Evolutionary conservation across 2,329 filamentous ascomycete species (phyloP), one percentile per base, ranked within the genome.

Genomic region (Dactylella cylindrospora): DNA sequence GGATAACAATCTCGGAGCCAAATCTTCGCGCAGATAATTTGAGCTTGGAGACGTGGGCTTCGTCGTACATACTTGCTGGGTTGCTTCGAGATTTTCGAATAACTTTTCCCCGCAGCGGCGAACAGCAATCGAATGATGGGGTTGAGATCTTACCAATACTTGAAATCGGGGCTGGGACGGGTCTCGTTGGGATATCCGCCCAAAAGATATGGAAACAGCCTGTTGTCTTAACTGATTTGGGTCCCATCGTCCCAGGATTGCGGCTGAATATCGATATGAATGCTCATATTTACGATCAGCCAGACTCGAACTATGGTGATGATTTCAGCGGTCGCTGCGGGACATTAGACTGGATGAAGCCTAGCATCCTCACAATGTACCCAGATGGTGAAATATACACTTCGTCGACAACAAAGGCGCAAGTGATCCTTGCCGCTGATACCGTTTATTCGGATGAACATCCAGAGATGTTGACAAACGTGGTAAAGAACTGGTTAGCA

Each of bases 391-490:
- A 22, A 17, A 35, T 50, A 15, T 38, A 59, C 12, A 49, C 62
- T 12, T 62, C 64, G 3, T 64, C 50, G 7, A 53, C 62, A 7
- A 55, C 54, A 23, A 72, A 71, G 59, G 70, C 73, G 17, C 68
- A 68, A 22, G 66, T 75, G 12, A 71, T 76, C 23, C 65, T 76
- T 1, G 74, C 74, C 1, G 74, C 74, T 4, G 74, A 76, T 52
- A 74, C 72, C 1, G 68, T 75, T 9, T 76, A 76, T 65, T 70
- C 68, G 5, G 72, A 74, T 22, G 72, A 74, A 13, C 74, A 76
- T 47, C 74, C 74, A 2, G 68, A 70, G 31, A 62, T 76, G 31
- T 67, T 76, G 2, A 66, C 69, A 2, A 66, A 68, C 13, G 71
- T 72, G 1, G 70, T 75, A n/a, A 40, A 68, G 15, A 65, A 66